Evolutionary conservation across 2,329 filamentous ascomycete genomes (phyloP), one percentile per base, ranked within the genome.

Genomic region (Cercospora sp.): DNA sequence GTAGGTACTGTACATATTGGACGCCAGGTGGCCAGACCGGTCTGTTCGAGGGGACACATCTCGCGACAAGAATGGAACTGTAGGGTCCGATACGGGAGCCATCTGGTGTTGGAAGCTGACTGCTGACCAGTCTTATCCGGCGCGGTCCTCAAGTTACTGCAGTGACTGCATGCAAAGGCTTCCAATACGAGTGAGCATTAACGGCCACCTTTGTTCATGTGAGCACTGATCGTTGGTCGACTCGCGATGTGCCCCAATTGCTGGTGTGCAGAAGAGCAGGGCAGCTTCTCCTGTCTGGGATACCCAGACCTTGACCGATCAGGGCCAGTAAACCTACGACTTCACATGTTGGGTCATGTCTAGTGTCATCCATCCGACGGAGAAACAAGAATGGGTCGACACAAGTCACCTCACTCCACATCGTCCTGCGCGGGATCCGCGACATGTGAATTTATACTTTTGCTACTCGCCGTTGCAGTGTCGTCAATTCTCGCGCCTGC

Each of bases 241-340:
- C 45, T 51, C 45, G 45, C 45, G 18, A 51, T 51, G 9, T 23
- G 23, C 18, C 9, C 45, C 45, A 12, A 23, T 51, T 51, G 45
- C 45, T 51, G 18, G 8, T 51, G 45, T 51, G 45, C 45, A 23
- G 20, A 23, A 48, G 12, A 61, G 33, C 20, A 61, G 59, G 59
- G 26, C 33, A 45, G 36, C 20, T 26, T 26, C 59, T 45, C 59
- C 59, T 61, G 59, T 61, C 59, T 13, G 18, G 59, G 59, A 26
- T 23, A 7, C 33, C 59, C 16, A 42, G 33, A 42, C 30, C 9
- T 28, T 26, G 12, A n/a, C 12, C 33, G 33, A 61, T 23, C 57
- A 23, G 3, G 30, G 59, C 59, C 26, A 16, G 59, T 10, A 48
- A 61, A 61, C 59, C 26, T 61, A n/a, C 18, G 26, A 42, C 36